Conservation (phyloP, 2,329 filamentous ascomycete genomes). For the Colletotrichum sp. region DNA sequence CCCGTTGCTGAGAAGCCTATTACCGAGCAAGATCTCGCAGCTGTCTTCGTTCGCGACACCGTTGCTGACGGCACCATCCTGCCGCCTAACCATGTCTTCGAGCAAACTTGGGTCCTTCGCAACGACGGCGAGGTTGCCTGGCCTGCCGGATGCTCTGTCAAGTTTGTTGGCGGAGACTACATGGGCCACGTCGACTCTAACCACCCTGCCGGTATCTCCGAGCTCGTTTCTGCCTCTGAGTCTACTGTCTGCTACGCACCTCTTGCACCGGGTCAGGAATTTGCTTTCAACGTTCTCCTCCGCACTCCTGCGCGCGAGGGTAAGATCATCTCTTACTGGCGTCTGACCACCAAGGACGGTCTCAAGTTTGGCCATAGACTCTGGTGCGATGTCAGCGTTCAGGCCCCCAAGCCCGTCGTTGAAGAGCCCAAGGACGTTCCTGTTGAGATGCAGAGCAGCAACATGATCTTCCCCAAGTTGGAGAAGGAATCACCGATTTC, state of each 20-base stretch:
- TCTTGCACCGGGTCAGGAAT: conserved; percentile 75
- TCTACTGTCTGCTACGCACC: conserved; percentile 76
- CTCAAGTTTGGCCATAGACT: conserved; percentile 88
- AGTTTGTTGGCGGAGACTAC: conserved; percentile 91
- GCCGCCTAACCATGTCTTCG: conserved; percentile 74
- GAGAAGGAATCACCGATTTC: conserved; percentile 89
- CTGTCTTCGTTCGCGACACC: conserved; percentile 78
- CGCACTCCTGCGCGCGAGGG: conserved; percentile 80
- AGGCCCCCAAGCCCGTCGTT: conserved; percentile 40
- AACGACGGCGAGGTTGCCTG: conserved; percentile 82
- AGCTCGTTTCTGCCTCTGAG: conserved; percentile 80
- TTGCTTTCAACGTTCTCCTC: conserved; percentile 83
- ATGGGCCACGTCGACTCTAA: conserved; percentile 90
- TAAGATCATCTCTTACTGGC: conserved; percentile 94
- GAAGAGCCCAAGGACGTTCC: conserved; percentile 28
- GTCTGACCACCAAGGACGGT: conserved; percentile 81
- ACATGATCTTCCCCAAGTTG: conserved; percentile 96
- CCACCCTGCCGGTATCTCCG: conserved; percentile 77
- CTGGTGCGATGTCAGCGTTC: conserved; percentile 90
- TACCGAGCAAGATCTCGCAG: conserved; percentile 40
- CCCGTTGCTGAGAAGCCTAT: conserved; percentile 24
- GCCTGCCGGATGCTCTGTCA: conserved; percentile 89
- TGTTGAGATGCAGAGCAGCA: conserved; percentile 51
- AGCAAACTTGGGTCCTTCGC: conserved; percentile 89
- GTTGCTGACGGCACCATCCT: conserved; percentile 79